Evolutionary conservation across 163 green algal genomes (phyloP).

Genomic region (Botryococcus braunii): DNA sequence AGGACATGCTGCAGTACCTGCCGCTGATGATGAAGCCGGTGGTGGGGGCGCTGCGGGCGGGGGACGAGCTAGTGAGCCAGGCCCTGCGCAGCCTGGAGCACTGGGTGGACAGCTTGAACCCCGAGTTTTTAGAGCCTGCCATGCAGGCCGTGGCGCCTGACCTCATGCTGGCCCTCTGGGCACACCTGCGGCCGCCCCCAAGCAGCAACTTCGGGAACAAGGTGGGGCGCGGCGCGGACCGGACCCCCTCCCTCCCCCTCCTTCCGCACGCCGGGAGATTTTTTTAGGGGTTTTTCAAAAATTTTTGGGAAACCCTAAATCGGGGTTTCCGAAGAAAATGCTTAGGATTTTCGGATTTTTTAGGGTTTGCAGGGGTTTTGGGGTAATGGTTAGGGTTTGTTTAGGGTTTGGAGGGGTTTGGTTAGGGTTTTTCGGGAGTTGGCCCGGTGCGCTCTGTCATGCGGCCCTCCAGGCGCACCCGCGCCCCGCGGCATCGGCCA

Average conservation of each 20-base stretch:
- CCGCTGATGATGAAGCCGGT: conserved; percentile 75
- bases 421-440: no score
- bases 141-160: conserved; percentile 64
- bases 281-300: no score
- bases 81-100: conserved; percentile 72
- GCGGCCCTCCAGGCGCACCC: no score
- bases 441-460: no score
- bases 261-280: neutral
- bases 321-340: no score
- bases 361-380: no score
- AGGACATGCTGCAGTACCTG: conserved; percentile 69
- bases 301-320: no score
- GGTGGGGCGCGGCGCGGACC: conserved; percentile 15
- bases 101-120: conserved; percentile 96
- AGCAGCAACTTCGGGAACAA: conserved; percentile 58
- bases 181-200: conserved; percentile 56
- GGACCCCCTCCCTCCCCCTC: neutral
- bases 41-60: conserved; percentile 55
- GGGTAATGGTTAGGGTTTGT: no score
- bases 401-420: no score
- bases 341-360: no score
- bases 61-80: conserved; percentile 41
- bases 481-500: no score
- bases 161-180: conserved; percentile 61
- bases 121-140: conserved; percentile 86